Evolutionary conservation across 2,329 filamentous ascomycete genomes (phyloP), one percentile per base, ranked within the genome.

Genomic region (Metarhizium robertsii): DNA sequence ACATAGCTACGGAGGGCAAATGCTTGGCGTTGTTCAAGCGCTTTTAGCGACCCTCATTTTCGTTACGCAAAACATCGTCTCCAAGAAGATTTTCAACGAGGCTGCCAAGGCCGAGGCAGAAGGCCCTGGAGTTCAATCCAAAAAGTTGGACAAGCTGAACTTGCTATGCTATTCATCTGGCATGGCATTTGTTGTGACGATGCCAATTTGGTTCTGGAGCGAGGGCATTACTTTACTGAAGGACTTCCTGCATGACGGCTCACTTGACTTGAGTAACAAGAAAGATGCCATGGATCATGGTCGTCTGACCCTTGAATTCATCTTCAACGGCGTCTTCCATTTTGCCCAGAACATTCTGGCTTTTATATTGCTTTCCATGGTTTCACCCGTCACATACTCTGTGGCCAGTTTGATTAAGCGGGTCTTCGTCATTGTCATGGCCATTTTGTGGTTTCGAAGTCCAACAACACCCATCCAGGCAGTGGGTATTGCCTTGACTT

Each of bases 21-120:
- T 96, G 59, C 80, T 94, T 53, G 94, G 94, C n/a, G 87, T 99
- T 18, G 65, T 92, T 11, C 92, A 92, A 65, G 92, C 94, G 3
- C 86, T 99, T 42, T 76, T 90, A 38, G 92, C 90, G n/a, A 90
- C 94, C 7, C 76, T 97, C 55, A 87, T 97, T 61, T 99, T 99
- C 67, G 94, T 99, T 40, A 94, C 91, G 0, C 94, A 99, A 68
- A 99, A 99, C 67, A 99, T 99, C 56, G 95, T 96, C 61, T 97
- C 92, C 20, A 99, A 99, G 73, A 90, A 90, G 61, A 84, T 99
- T 10, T 99, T 99, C 77, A 99, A 96, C 69, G 92, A 96, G 67
- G 90, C 90, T 6, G 87, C 90, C 6, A 85, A 85, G 57, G 88
- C 90, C 2, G 92, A 96, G 71, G 83, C 85, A 7, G 90, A 96